phyloP scores from a whole-genome alignment of 1,284 basidiomycete genomes.

The Ustilago cynodontis region DNA sequence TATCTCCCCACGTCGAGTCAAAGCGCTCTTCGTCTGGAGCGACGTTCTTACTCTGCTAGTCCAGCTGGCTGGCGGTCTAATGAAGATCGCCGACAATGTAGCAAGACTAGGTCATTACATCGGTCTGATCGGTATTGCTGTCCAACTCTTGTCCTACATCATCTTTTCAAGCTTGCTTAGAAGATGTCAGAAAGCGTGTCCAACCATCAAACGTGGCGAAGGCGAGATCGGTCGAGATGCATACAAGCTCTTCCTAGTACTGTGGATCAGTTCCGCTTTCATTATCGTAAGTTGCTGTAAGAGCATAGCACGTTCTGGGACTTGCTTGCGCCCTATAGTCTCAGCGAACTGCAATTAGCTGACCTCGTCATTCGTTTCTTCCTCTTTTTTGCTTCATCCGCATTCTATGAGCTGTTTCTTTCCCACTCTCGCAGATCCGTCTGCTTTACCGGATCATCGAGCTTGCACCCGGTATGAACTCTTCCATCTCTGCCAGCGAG shows the following conservation, averaged over 20 bases:
- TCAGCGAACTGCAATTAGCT: no score
- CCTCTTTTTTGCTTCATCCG: background rate
- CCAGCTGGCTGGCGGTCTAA: background rate
- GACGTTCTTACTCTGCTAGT: background rate
- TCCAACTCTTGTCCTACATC: conserved; percentile 4
- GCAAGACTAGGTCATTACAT: background rate
- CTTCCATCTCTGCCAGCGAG: conserved; percentile 1
- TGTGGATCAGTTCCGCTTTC: conserved; percentile 1
- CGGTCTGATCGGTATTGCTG: background rate
- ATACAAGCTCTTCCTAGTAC: background rate
- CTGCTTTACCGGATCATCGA: background rate
- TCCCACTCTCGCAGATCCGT: background rate
- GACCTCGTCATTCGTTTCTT: no score
- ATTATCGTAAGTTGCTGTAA: background rate
- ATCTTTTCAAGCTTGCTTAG: conserved; percentile 3
- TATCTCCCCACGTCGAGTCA: background rate
- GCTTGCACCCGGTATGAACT: background rate
- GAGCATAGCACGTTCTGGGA: no score
- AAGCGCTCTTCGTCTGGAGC: conserved; percentile 1
- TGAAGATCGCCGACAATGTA: background rate
- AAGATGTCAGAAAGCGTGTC: background rate
- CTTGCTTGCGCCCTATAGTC: no score
- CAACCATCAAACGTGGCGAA: background rate
- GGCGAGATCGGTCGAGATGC: background rate
- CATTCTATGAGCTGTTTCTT: background rate